Evolutionary conservation across 306 rosid genomes (phyloP), one percentile per base, ranked within the genome.

Genomic region (Medicago arabica): DNA sequence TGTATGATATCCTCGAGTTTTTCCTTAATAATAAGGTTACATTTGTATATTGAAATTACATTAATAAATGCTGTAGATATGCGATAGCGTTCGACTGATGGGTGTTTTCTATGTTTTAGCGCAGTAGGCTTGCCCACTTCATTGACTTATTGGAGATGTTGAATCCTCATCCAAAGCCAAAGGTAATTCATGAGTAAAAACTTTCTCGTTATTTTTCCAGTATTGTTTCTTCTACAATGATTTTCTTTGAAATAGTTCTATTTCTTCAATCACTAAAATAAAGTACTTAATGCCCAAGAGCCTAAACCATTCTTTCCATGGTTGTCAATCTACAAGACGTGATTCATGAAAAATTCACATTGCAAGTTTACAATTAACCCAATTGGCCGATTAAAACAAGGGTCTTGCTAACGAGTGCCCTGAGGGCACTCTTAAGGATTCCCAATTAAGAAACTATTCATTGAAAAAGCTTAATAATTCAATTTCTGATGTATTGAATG

Each of bases 91-190:
- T 73, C 53, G 67, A 76, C 83, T 82, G 14, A 76, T 44, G 58
- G 28, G 8, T 44, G 15, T 41, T 69, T 74, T 76, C 31, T 23
- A 58, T 90, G 75, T 83, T 85, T 69, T 60, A 95, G 98, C 93
- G 97, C 17, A 83, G 86, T 66, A 88, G 93, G 83, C 92, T 95
- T 71, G 89, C 97, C 38, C 89, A 95, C 81, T 95, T 92, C 89
- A 86, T 95, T 51, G 98, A 92, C 81, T 84, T 95, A 60, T 85
- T 95, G 93, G 97, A 95, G 90, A 89, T 89, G 97, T 80, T 92
- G 88, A 92, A 91, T 86, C 92, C 97, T 71, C 89, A 95, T 82
- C 82, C 96, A 75, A 89, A 82, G 87, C 97, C 97, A 72, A 95
- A 86, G 97, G 98, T 94, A 85, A 82, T 55, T 65, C 7, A 40